A percentile compares a stretch with the other conserved stretches of the same genome.
Evolutionary conservation across 2,329 filamentous ascomycete species (phyloP).

Genomic region (Cordyceps javanica): DNA sequence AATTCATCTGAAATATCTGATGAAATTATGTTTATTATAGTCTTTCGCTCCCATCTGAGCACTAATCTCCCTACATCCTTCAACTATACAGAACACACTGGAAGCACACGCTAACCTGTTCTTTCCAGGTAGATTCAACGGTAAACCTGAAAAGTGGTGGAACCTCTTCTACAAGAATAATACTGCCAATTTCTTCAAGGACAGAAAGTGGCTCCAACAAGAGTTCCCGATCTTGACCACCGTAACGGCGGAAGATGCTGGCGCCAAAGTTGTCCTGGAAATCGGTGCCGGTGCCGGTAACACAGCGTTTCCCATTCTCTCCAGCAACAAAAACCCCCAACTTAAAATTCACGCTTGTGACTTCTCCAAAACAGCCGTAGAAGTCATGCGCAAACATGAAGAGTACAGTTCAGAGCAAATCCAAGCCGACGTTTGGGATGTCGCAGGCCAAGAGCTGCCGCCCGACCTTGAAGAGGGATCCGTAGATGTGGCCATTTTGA

Average conservation of each 20-base stretch:
- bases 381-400: slow-evolving; percentile 79
- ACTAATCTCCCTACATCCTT: slow-evolving; percentile 10
- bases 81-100: slow-evolving; percentile 2
- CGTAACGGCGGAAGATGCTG: slow-evolving; percentile 64
- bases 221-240: slow-evolving; percentile 87
- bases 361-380: slow-evolving; percentile 90
- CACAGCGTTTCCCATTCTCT: slow-evolving; percentile 86
- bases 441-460: slow-evolving; percentile 65
- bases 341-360: slow-evolving; percentile 90
- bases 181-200: slow-evolving; percentile 95
- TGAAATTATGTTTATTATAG: slow-evolving; percentile 51
- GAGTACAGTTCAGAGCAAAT: slow-evolving; percentile 68
- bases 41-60: slow-evolving; percentile 73
- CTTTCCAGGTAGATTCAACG: slow-evolving; percentile 69
- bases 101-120: slow-evolving; percentile 31
- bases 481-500: slow-evolving; percentile 87
- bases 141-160: slow-evolving; percentile 93
- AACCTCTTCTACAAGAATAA: slow-evolving; percentile 98
- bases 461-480: slow-evolving; percentile 69
- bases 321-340: slow-evolving; percentile 73
- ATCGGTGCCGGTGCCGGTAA: slow-evolving; percentile 95
- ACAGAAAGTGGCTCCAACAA: slow-evolving; percentile 93
- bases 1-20: slow-evolving; percentile 62
- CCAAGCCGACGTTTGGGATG: slow-evolving; percentile 93
- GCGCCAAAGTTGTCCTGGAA: slow-evolving; percentile 69